Evolutionary conservation across 2,329 filamentous ascomycete species (phyloP), one percentile per base, ranked within the genome.

Genomic region (Botrytis porri): DNA sequence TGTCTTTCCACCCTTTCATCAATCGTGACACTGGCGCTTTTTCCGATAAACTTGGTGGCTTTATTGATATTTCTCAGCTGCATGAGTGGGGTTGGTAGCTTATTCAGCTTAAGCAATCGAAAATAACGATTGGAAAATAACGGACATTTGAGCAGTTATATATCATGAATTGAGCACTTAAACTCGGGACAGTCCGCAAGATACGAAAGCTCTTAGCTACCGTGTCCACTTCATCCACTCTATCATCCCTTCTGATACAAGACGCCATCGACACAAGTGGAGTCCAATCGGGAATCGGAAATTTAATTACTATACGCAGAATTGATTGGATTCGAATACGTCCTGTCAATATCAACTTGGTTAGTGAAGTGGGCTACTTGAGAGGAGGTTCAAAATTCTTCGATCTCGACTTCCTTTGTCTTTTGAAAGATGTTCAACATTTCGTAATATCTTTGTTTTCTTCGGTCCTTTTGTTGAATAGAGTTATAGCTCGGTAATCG

Each of bases 381-480:
- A 51, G 54, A 37, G 48, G 39, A 37, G 48, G 54, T 69, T 37
- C n/a, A 69, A 54, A 67, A 35, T 32, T 57, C 48, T 57, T 67
- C n/a, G 35, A 57, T 69, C 48, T 57, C 65, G 65, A 57, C 65
- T 69, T 69, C 41, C 48, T 69, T 32, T 57, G 48, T 69, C 37
- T 32, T 5, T 43, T 69, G 35, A 29, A 57, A 69, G 54, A 16
- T 35, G 6, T 67, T 54, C 45, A 57, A 57, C 14, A 41, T 67
- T 32, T 67, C 48, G 65, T 67, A 67, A 67, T 67, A 67, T 54
- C 48, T 69, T 69, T 57, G 48, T 57, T 25, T 67, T 57, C 18
- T 69, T 69, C 48, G 65, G 65, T 57, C 65, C 65, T 69, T 69
- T 69, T 69, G n/a, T 57, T 16, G n/a, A 48, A 32, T 41, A 43